Evolutionary conservation across 2,329 filamentous ascomycete genomes (phyloP).

Genomic region (Alternaria viburni): DNA sequence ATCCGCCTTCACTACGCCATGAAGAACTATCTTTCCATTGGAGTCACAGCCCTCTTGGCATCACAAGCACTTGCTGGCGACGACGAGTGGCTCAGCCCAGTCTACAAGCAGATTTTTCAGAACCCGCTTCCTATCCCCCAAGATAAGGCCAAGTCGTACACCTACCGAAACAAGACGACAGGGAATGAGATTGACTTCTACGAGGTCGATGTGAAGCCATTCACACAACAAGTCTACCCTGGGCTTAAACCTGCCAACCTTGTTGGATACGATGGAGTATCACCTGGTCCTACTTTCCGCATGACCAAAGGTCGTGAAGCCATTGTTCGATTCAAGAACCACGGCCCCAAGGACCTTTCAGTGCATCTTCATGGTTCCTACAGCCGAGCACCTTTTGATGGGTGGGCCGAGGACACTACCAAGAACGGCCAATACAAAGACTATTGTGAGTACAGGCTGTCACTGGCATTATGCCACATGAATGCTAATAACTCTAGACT

Average conservation of each 20-base stretch:
- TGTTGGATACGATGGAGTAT: constrained; percentile 63
- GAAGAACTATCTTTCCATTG: constrained; percentile 19
- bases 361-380: constrained; percentile 65
- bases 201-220: constrained; percentile 53
- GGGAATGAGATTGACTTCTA: constrained; percentile 55
- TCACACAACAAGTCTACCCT: constrained; percentile 54
- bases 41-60: constrained; percentile 18
- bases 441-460: constrained; percentile 27
- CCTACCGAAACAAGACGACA: constrained; percentile 42
- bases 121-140: constrained; percentile 55
- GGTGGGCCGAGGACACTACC: constrained; percentile 63
- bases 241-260: constrained; percentile 50
- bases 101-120: constrained; percentile 46
- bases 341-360: constrained; percentile 54
- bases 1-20: constrained; percentile 11
- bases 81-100: constrained; percentile 38
- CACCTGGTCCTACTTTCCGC: constrained; percentile 62
- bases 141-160: constrained; percentile 48
- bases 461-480: not conserved
- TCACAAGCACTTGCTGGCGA: constrained; percentile 26
- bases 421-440: constrained; percentile 60
- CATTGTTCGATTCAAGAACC: constrained; percentile 63
- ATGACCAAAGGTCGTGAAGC: constrained; percentile 58
- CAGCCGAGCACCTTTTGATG: constrained; percentile 56
- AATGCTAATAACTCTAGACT: constrained; percentile 48